Evolutionary conservation across 2,329 filamentous ascomycete species (phyloP), one percentile per base, ranked within the genome.

Genomic region (Penicillium sp.): DNA sequence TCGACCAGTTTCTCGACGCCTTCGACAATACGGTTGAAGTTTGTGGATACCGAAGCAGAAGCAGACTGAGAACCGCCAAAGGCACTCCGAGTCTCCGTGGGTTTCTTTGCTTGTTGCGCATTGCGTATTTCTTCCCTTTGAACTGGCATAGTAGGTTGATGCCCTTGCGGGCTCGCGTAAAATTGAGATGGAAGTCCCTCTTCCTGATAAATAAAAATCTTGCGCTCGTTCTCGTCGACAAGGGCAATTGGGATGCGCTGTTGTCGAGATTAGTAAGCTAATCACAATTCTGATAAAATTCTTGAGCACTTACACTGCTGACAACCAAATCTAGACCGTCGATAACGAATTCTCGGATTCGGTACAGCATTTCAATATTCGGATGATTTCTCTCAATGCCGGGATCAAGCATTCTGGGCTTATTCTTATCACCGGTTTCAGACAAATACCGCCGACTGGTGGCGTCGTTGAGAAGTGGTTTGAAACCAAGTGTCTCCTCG

Each of bases 321-420:
- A 79, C 73, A n/a, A 81, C 80, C 26, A 88, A 70, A 53, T 81
- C 72, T 38, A 87, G 72, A 3, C 83, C 86, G 67, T 85, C 83
- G 48, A 83, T 78, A 7, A 88, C 73, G 30, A 89, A 77, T 59
- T 86, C 83, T 55, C 81, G 79, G 54, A 88, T 79, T 42, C 86
- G 79, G 65, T 83, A 82, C n/a, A 87, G 76, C 81, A 86, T 87
- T 68, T 89, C 86, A 33, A 83, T 75, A 55, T 85, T 83, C 0
- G 79, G 77, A 57, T 84, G 80, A 53, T 79, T 77, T 55, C 81
- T 77, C 59, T 81, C 75, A 30, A 83, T 70, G 9, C 71, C 72
- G 30, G 65, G 65, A 59, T 84, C 81, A 11, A 76, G 77, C 68
- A 77, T 78, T 47, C 78, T 79, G 45, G 77, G 76, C 66, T 86